Evolutionary conservation across 148 eudicot species (phyloP).

Genomic region (Camellia japonica): DNA sequence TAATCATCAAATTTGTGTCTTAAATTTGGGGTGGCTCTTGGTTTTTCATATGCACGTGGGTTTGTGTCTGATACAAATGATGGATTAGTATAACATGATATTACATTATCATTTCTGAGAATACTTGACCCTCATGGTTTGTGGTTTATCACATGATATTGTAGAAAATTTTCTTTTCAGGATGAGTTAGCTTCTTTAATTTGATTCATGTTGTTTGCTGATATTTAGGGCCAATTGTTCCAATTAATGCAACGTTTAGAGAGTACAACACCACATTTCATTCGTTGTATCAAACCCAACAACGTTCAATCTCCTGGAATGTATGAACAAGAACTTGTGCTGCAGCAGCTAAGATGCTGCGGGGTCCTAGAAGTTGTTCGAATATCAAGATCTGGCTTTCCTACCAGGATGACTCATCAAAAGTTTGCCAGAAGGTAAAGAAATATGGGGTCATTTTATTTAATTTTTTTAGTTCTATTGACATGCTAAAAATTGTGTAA

Average conservation of each 20-base stretch:
- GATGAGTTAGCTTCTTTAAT: not conserved
- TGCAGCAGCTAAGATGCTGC: conserved; percentile 91
- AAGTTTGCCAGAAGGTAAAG: conserved; percentile 85
- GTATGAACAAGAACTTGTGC: conserved; percentile 73
- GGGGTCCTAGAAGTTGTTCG: conserved; percentile 97
- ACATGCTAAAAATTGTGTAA: not conserved
- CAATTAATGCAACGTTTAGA: conserved; percentile 95
- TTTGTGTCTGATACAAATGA: not conserved
- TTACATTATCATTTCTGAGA: not conserved
- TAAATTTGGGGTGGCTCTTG: not conserved
- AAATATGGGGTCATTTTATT: not conserved
- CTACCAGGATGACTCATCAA: conserved; percentile 91
- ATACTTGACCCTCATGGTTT: not conserved
- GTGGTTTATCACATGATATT: not conserved
- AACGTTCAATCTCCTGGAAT: conserved; percentile 76
- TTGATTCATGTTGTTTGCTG: conserved; percentile 14
- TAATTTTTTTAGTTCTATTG: not conserved
- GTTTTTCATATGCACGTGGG: not conserved
- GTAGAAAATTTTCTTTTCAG: not conserved
- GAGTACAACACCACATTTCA: conserved; percentile 93
- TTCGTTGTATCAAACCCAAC: conserved; percentile 98
- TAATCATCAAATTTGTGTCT: not conserved
- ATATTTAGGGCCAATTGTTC: conserved; percentile 83
- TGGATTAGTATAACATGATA: not conserved
- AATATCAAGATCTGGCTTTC: conserved; percentile 93